phyloP scores from a whole-genome alignment of 2,329 filamentous ascomycete genomes.

The Mycosphaerelloides madeirae region DNA sequence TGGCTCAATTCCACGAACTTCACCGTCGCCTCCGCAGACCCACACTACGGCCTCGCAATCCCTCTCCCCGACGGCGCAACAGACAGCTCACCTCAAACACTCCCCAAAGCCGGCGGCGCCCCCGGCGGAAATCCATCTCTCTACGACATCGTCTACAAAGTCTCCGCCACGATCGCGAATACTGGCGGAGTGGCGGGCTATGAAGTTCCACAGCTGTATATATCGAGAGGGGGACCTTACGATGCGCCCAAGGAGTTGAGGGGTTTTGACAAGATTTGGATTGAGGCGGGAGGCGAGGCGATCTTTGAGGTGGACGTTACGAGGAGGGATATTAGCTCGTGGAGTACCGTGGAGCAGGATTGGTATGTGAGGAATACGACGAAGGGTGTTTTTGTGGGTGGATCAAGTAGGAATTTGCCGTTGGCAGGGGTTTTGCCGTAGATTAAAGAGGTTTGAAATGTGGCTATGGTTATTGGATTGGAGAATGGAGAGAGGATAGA shows the following conservation, averaged over 20 bases:
- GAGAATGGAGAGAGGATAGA: too few relatives aligned
- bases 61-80: conserved; percentile 58
- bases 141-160: conserved; percentile 63
- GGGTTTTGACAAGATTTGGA: conserved; percentile 32
- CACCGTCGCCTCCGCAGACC: conserved; percentile 51
- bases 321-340: conserved; percentile 46
- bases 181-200: conserved; percentile 46
- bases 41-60: conserved; percentile 55
- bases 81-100: conserved; percentile 53
- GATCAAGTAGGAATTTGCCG: conserved; percentile 52
- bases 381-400: conserved; percentile 57
- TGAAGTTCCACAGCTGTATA: conserved; percentile 49
- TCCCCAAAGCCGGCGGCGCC: conserved; percentile 59
- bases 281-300: conserved; percentile 28
- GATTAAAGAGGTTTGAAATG: too few relatives aligned
- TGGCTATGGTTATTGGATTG: too few relatives aligned
- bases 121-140: conserved; percentile 57
- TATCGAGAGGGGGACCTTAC: conserved; percentile 51
- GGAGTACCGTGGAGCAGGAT: conserved; percentile 46
- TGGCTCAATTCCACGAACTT: conserved; percentile 61
- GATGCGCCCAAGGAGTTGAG: conserved; percentile 33
- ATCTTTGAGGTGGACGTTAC: conserved; percentile 36
- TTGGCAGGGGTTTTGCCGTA: conserved; percentile 12
- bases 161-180: conserved; percentile 60
- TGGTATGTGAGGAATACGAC: conserved; percentile 54